Percentiles rank a stretch among this genome's conserved stretches.
Conservation (phyloP, 352 stramenopile genomes). For the Peronospora farinosa region DNA sequence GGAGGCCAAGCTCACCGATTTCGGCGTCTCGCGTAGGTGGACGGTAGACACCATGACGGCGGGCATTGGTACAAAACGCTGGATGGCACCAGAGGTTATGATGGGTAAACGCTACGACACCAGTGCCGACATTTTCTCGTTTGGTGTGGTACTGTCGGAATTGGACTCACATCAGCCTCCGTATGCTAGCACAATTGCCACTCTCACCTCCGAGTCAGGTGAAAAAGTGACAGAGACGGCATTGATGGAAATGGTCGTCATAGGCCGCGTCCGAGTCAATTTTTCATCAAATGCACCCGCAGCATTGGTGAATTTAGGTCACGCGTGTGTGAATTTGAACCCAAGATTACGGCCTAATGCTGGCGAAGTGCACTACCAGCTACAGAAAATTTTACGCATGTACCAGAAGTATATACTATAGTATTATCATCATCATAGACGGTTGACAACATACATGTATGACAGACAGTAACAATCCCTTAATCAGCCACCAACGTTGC, state of each 20-base stretch:
- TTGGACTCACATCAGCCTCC: slow-evolving; percentile 31
- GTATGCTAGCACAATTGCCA: slow-evolving; percentile 27
- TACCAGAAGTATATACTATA: slow-evolving; percentile 33
- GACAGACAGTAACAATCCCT: too few relatives aligned
- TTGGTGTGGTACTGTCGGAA: slow-evolving; percentile 35
- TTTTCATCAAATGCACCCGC: slow-evolving; percentile 26
- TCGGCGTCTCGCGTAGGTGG: slow-evolving; percentile 40
- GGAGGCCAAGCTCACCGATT: slow-evolving; percentile 51
- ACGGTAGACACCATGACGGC: slow-evolving; percentile 43
- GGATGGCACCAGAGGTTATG: slow-evolving; percentile 54
- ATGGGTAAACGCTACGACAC: slow-evolving; percentile 39
- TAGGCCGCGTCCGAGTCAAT: slow-evolving; percentile 22
- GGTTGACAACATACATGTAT: too few relatives aligned
- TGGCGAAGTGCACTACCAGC: slow-evolving; percentile 28
- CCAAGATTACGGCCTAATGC: slow-evolving; percentile 19
- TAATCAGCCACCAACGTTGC: neutral
- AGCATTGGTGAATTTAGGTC: slow-evolving; percentile 17
- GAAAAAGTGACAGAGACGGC: slow-evolving; percentile 25
- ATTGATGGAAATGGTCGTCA: slow-evolving; percentile 32
- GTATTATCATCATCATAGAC: neutral
- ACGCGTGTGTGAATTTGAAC: slow-evolving; percentile 26
- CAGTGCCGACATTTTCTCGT: slow-evolving; percentile 45
- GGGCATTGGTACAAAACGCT: slow-evolving; percentile 32
- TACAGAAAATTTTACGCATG: slow-evolving; percentile 26
- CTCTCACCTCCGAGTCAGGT: slow-evolving; percentile 22